Evolutionary conservation across 2,329 filamentous ascomycete species (phyloP).

Genomic region (Trematosphaeria pertusa): DNA sequence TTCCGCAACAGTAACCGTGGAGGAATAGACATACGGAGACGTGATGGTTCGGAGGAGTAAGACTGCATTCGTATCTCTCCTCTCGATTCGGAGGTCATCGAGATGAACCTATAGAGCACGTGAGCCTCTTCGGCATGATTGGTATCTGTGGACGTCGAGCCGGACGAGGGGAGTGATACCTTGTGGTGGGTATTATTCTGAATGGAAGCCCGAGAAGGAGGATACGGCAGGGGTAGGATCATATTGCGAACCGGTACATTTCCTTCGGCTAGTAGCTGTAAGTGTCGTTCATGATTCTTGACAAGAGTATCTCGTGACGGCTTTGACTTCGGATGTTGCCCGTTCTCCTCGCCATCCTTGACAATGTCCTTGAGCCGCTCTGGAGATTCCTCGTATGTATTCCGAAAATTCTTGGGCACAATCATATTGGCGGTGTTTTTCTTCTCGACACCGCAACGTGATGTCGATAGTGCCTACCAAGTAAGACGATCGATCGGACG

Average conservation of each 20-base stretch:
- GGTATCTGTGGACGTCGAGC: background rate
- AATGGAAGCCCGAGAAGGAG: conserved; percentile 19
- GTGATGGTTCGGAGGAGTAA: conserved; percentile 25
- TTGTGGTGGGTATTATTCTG: conserved; percentile 4
- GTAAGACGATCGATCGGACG: too few relatives aligned
- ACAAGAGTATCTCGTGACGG: conserved; percentile 20
- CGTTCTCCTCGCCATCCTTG: conserved; percentile 11
- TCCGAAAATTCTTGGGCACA: conserved; percentile 9
- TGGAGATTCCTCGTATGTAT: conserved; percentile 30
- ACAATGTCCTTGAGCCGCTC: conserved; percentile 24
- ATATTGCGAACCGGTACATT: conserved; percentile 22
- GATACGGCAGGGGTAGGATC: conserved; percentile 28
- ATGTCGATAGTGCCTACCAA: too few relatives aligned
- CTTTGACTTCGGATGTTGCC: conserved; percentile 5
- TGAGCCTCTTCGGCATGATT: too few relatives aligned
- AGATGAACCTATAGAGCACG: conserved; percentile 12
- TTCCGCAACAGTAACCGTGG: conserved; percentile 26
- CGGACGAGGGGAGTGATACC: too few relatives aligned
- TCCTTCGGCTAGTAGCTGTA: conserved; percentile 21
- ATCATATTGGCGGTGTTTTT: conserved; percentile 13
- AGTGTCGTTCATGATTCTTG: conserved; percentile 20
- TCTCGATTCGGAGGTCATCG: conserved; percentile 15
- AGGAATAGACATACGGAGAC: conserved; percentile 29
- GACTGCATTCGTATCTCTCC: conserved; percentile 11
- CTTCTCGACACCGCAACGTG: too few relatives aligned